phyloP scores from a whole-genome alignment of 2,329 filamentous ascomycete genomes.

The Pseudocercospora vitis region DNA sequence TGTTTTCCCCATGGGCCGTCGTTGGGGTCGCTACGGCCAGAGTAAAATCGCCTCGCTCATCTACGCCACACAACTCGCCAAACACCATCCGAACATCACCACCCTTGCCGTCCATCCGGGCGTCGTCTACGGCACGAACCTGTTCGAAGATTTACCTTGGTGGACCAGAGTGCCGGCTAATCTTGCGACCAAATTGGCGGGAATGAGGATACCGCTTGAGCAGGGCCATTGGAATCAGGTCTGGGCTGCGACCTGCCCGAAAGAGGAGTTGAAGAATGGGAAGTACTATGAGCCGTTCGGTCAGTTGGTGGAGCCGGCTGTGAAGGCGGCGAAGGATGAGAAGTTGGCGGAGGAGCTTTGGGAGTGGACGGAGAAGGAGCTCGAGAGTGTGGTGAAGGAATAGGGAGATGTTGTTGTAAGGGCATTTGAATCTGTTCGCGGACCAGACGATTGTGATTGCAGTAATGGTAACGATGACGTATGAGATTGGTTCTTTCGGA shows the following conservation, averaged over 20 bases:
- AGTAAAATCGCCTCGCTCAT: constrained; percentile 54
- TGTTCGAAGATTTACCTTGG: constrained; percentile 33
- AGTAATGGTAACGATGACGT: neutral
- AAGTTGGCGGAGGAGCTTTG: constrained; percentile 30
- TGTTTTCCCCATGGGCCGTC: constrained; percentile 11
- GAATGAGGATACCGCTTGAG: neutral
- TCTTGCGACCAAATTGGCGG: neutral
- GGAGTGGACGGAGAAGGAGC: constrained; percentile 35
- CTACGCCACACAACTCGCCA: constrained; percentile 45
- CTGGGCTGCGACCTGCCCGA: constrained; percentile 4
- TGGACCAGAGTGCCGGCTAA: neutral
- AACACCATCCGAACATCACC: constrained; percentile 48
- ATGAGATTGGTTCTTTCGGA: neutral
- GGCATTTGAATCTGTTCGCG: no score
- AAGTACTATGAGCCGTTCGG: constrained; percentile 34
- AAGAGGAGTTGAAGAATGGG: constrained; percentile 28
- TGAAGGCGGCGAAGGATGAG: constrained; percentile 20
- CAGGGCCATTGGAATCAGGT: constrained; percentile 4
- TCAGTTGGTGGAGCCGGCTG: constrained; percentile 13
- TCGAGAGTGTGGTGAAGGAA: constrained; percentile 13
- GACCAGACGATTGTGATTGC: neutral
- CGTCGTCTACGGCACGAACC: constrained; percentile 45
- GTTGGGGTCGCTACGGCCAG: constrained; percentile 43
- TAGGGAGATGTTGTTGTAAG: no score
- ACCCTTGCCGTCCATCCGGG: constrained; percentile 51